Evolutionary conservation across 768 basidiomycete species (phyloP), one percentile per base, ranked within the genome.

Genomic region (Lactifluus piperatus): DNA sequence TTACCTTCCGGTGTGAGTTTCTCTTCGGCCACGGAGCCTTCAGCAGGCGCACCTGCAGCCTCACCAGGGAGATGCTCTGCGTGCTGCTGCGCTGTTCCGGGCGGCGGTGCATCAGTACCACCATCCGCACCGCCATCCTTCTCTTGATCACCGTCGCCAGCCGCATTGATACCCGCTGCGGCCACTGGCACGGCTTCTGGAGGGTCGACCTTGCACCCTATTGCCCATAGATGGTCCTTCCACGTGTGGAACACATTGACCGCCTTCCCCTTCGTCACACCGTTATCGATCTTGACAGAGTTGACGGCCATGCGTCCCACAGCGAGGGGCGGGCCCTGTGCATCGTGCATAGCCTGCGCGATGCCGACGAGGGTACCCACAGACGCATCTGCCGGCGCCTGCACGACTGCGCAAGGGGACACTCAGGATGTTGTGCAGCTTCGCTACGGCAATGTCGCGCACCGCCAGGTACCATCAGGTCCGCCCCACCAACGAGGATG

Each of bases 381-480:
- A 8, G 63, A 61, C 9, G 83, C 68, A 3, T 68, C 64, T 1
- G 73, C 74, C 20, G 81, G 71, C 62, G 77, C 75, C 67, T 81
- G 78, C 44, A 86, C 73, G 61, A 89, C 86, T 88, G 68, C 68
- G 75, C 24, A 56, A 56, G 22, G 29, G 16, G 39, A 18, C 24
- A 54, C 46, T 48, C 46, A 54, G 52, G 51, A 34, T 41, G 51
- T 16, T 20, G 18, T 3, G 16, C 10, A 5, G 43, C 43, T 56
- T 57, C 36, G 51, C 60, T 47, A 37, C 18, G 44, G 26, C 16
- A 18, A 22, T 46, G 13, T 37, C 29, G 74, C 83, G 67, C 67
- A 86, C 88, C 87, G 71, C 90, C 91, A 4, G 91, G 88, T 34
- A 88, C 83, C 89, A 94, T 92, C 8, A 93, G 78, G 73, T 94